Evolutionary conservation across 441 rosid species (phyloP).

Genomic region (Francoa sonchifolia): DNA sequence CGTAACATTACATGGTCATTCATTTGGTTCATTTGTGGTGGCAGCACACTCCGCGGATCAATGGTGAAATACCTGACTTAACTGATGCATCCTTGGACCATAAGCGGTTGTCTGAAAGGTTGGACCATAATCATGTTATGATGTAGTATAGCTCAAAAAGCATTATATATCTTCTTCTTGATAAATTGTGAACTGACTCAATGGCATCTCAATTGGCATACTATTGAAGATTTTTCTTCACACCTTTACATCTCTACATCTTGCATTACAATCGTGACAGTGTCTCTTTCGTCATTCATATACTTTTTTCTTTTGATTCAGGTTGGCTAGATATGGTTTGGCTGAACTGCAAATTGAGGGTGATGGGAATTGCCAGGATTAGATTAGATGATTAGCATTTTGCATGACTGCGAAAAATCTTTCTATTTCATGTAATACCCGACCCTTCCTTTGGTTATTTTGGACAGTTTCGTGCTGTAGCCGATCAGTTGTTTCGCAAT

Average conservation of each 20-base stretch:
- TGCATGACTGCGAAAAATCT: not conserved
- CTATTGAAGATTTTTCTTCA: no score
- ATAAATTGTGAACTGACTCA: no score
- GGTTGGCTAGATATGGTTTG: slow-evolving; percentile 71
- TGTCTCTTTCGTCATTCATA: slow-evolving; percentile 2
- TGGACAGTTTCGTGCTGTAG: slow-evolving; percentile 80
- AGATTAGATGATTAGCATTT: slow-evolving; percentile 2
- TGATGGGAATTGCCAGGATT: slow-evolving; percentile 92
- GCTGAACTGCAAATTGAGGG: slow-evolving; percentile 87
- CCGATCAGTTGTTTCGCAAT: slow-evolving; percentile 81
- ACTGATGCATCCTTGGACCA: slow-evolving; percentile 84
- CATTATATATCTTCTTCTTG: slow-evolving; percentile 1
- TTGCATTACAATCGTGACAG: no score
- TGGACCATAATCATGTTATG: slow-evolving; percentile 11
- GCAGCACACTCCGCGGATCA: slow-evolving; percentile 88
- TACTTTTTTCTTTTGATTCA: slow-evolving; percentile 17
- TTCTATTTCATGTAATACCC: not conserved
- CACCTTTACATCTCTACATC: no score
- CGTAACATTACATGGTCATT: not conserved
- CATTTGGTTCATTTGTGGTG: slow-evolving; percentile 17
- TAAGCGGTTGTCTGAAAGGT: slow-evolving; percentile 84
- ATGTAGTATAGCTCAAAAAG: not conserved
- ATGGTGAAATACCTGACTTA: slow-evolving; percentile 65
- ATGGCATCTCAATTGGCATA: no score
- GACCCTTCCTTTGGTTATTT: slow-evolving; percentile 1